Percentiles rank a stretch among this genome's conserved stretches.
Conservation (phyloP, 345 rosid genomes). For the Arabidopsis suecica region DNA sequence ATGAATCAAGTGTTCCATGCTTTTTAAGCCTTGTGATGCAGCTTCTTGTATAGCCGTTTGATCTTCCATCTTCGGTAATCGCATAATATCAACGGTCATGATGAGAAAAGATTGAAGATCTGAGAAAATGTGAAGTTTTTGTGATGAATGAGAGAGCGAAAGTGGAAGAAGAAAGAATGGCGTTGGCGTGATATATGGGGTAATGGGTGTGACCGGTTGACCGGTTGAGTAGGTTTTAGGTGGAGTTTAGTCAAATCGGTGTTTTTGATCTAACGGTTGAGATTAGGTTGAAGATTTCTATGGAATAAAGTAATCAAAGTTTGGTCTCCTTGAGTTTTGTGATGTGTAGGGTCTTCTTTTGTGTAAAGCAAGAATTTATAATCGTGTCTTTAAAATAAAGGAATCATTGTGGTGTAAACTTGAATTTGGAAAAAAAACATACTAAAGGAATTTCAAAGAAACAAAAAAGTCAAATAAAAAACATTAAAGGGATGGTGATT, state of each 20-base stretch:
- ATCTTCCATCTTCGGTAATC: constrained; percentile 64
- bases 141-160: constrained; percentile 17
- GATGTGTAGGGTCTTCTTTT: constrained; percentile 26
- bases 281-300: constrained; percentile 25
- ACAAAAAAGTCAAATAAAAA: neutral
- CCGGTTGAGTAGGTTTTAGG: constrained; percentile 30
- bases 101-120: constrained; percentile 17
- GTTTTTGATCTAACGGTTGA: constrained; percentile 35
- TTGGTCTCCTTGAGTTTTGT: constrained; percentile 33
- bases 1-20: constrained; percentile 77
- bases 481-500: neutral
- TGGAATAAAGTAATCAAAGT: constrained; percentile 38
- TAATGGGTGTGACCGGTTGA: constrained; percentile 30
- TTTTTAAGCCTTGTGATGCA: constrained; percentile 75
- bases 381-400: constrained; percentile 28
- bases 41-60: constrained; percentile 82
- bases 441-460: neutral
- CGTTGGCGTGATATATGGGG: constrained; percentile 40
- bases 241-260: constrained; percentile 36
- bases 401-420: neutral
- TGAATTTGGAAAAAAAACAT: neutral
- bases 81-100: constrained; percentile 71
- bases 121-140: neutral
- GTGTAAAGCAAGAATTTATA: constrained; percentile 26
- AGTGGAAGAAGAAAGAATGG: constrained; percentile 31